Evolutionary conservation across 768 basidiomycete genomes (phyloP).

Genomic region (Calocera cornea): DNA sequence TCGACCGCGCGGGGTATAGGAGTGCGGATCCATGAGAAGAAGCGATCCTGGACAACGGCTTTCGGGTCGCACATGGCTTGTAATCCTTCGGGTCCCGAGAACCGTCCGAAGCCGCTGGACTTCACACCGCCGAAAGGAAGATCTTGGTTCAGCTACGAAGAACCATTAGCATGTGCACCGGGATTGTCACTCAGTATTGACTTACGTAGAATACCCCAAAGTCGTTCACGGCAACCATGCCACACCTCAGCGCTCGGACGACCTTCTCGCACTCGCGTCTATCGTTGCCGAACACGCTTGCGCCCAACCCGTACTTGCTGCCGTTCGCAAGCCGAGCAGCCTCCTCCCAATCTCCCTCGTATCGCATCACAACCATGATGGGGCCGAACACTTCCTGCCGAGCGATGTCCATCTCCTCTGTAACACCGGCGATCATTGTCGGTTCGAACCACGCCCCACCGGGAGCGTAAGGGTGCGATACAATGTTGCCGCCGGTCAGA

Average conservation of each 20-base stretch:
- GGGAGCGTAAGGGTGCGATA: conserved; percentile 50
- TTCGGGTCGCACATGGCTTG: conserved; percentile 79
- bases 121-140: conserved; percentile 93
- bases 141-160: conserved; percentile 35
- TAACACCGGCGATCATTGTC: conserved; percentile 73
- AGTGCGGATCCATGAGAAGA: conserved; percentile 73
- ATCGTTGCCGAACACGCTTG: conserved; percentile 85
- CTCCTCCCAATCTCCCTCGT: conserved; percentile 60
- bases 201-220: conserved; percentile 78
- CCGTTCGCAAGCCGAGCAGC: conserved; percentile 79
- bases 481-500: conserved; percentile 50
- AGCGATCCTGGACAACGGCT: conserved; percentile 72
- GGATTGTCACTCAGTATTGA: conserved; percentile 12
- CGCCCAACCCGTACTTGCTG: conserved; percentile 81
- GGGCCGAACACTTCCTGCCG: conserved; percentile 88
- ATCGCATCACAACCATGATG: conserved; percentile 73
- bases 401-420: conserved; percentile 58
- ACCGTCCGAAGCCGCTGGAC: conserved; percentile 82
- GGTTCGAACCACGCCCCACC: conserved; percentile 75
- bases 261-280: conserved; percentile 65
- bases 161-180: conserved; percentile 7
- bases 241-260: conserved; percentile 71
- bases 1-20: conserved; percentile 73
- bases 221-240: conserved; percentile 96
- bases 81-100: conserved; percentile 89